Evolutionary conservation across 2,329 filamentous ascomycete species (phyloP), one percentile per base, ranked within the genome.

Genomic region (Ceratocystis alfenasii): DNA sequence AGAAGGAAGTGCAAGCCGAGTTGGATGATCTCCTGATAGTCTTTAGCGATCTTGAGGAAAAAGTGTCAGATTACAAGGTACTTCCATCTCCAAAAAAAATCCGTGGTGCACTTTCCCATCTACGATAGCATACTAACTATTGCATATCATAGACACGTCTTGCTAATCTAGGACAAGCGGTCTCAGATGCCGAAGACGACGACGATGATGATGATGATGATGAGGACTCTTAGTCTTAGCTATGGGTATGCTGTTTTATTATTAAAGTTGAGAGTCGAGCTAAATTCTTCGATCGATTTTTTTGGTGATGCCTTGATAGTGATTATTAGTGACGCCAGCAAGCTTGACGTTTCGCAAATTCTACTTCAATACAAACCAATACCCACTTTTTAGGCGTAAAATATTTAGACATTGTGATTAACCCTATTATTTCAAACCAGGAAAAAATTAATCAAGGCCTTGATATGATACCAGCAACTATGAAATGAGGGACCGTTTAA

Each of bases 1-100:
- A 86, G 70, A 80, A 84, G 68, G 84, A 87, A 67, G 84, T 82
- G 65, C 89, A 93, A 72, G 80, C 83, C 2, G 89, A 94, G 74
- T 78, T 93, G 59, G 89, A 94, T 70, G 89, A 94, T 73, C 78
- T 93, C 65, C 77, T 94, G 45, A 88, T 93, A 77, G 86, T 94
- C 4, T 90, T 92, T 74, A 85, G 84, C 15, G 89, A 94, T 72
- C 73, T 91, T 20, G 89, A 94, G 74, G 87, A 90, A 65, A 93
- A 92, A 76, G 79, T 85, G 62, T 80, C 81, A 53, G 84, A 83
- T 70, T 90, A 93, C 72, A 93, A 89, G 81, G 87, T 88, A 75
- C 70, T 80, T 67, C 7, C 7, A 30, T 2, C 46, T 41, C 10
- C 10, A 15, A 28, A 25, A 59, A n/a, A 50, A 22, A 22, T 22